These are phyloP conservation scores for Boletus reticulatus DNA, from an alignment of 768 basidiomycete genomes.

Conservation along the genomic window DNA sequence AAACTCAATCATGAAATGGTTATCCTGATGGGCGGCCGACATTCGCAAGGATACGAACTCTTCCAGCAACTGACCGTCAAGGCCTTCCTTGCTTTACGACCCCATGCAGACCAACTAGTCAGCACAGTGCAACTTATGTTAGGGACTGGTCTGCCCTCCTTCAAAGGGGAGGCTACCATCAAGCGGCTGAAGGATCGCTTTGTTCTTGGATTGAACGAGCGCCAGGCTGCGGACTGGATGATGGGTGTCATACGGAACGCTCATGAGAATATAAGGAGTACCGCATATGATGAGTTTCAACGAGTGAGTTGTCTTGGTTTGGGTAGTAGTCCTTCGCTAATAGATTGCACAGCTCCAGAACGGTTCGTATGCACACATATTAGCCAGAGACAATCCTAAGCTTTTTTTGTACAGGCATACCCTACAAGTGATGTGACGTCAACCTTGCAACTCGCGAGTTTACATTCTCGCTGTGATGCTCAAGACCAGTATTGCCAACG, in stretches of 20 bases:
- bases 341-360: slow-evolving; percentile 43
- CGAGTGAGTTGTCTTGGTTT: slow-evolving; percentile 47
- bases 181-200: slow-evolving; percentile 85
- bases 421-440: slow-evolving; percentile 22
- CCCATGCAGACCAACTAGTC: slow-evolving; percentile 87
- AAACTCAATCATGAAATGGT: slow-evolving; percentile 99
- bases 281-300: slow-evolving; percentile 96
- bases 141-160: slow-evolving; percentile 90
- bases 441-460: neutral
- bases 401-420: slow-evolving; percentile 24
- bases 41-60: slow-evolving; percentile 90
- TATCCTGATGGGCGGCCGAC: slow-evolving; percentile 91
- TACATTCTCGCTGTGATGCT: neutral
- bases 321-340: slow-evolving; percentile 2
- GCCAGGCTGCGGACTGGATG: slow-evolving; percentile 95
- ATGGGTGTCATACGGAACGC: slow-evolving; percentile 85
- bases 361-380: slow-evolving; percentile 30
- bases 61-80: slow-evolving; percentile 95
- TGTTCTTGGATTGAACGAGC: slow-evolving; percentile 75
- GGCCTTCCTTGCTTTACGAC: slow-evolving; percentile 95
- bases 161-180: slow-evolving; percentile 95
- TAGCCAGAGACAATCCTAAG: neutral
- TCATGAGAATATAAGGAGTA: slow-evolving; percentile 91
- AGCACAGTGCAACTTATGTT: slow-evolving; percentile 92
- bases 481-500: neutral